Evolutionary conservation across 1,284 basidiomycete genomes (phyloP), one percentile per base, ranked within the genome.

Genomic region (Sporisorium sorghi): DNA sequence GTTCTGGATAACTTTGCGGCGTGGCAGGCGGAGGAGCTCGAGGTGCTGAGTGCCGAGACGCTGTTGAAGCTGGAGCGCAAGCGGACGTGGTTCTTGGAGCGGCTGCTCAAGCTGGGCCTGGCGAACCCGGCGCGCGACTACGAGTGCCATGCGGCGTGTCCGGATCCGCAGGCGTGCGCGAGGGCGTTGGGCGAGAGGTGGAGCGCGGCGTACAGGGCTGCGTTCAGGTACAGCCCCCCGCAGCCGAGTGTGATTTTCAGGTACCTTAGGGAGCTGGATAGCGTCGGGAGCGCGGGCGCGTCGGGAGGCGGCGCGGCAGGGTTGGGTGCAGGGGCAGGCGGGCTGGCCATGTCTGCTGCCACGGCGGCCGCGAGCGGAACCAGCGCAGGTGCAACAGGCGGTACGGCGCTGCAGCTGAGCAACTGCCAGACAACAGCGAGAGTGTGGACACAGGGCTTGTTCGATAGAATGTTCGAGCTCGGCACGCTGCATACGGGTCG

Each of bases 141-240:
- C 91, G 84, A 78, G 89, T 87, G 75, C 33, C 52, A 92, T 65
- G 81, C 89, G 0, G 90, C 91, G 15, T 97, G 94, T 82, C 92
- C 93, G 3, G 94, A 97, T 74, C 87, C 92, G 1, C 60, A 88
- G 0, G 87, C 85, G 19, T 97, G 94, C 82, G 93, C 93, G 19
- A 88, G 90, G n/a, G 86, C 91, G n/a, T 88, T 97, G 9, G 93
- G 96, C 79, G 94, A 96, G 70, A 94, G 94, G 83, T 97, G 94
- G 93, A 87, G 90, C 43, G 91, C 92, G 78, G 93, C 93, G 0
- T 94, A 95, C 80, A 88, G 90, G 54, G 89, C 92, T 15, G 91
- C 93, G 17, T 93, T 93, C 82, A 89, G 93, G 46, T 96, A 94
- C 84, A 93, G 92, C 91, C 12, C 93, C 90, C 67, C 93, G 6